Evolutionary conservation across 768 basidiomycete genomes (phyloP), one percentile per base, ranked within the genome.

Genomic region (Hirschioporus abietinus): DNA sequence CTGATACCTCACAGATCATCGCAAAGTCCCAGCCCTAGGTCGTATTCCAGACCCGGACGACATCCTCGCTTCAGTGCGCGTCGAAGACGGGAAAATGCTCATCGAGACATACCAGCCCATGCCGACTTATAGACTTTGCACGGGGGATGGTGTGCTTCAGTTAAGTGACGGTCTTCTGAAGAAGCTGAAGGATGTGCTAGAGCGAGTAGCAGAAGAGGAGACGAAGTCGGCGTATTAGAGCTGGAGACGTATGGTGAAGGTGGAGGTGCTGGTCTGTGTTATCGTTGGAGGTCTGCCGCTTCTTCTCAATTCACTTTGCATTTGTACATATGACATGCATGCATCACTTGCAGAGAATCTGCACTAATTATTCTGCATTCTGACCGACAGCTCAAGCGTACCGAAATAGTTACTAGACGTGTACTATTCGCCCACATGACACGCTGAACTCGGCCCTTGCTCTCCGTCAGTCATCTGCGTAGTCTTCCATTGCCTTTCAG

Each of bases 41-140:
- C 82, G 92, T 60, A 88, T 93, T 63, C 91, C 91, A 17, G 89
- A 92, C 72, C 88, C 90, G 1, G 92, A 94, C 71, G 93, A 94
- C 74, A 94, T 94, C 67, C 81, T 94, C 60, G 92, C 82, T 1
- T 83, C 89, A 1, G 91, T 94, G 12, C 79, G 88, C 7, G 90
- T 94, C 5, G 79, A 88, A 67, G 81, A 87, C 66, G 85, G 91
- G 72, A 82, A 88, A 81, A 89, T 88, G 67, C 72, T 83, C 10
- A 72, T 86, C 0, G 86, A 90, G 27, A 94, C 92, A 1, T 94
- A 93, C 70, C 86, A 90, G 71, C 82, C 89, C 6, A 93, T 94
- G 92, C 91, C 92, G 0, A 82, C 92, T 7, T 94, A 94, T 74
- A 86, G 93, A 23, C 67, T 93, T 20, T 92, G 89, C 75, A 94